Evolutionary conservation across 441 rosid species (phyloP), one percentile per base, ranked within the genome.

Genomic region (Manihot esculenta): DNA sequence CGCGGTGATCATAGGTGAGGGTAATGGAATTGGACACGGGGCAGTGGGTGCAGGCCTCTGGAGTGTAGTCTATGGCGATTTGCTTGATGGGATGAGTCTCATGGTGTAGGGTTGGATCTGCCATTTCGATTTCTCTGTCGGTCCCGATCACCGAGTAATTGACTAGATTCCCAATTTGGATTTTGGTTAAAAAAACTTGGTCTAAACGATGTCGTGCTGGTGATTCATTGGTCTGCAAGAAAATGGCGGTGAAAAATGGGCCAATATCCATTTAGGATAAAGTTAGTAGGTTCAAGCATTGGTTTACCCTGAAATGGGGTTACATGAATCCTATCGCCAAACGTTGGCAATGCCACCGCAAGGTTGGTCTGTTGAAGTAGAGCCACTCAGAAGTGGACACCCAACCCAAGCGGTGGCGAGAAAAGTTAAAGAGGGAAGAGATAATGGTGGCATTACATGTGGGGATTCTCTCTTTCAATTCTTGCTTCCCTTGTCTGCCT

Each of bases 31-130:
- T 85, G 60, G 85, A 53, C 30, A 71, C 73, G 7, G 84, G 72
- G 73, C 88, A 85, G 71, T 84, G 85, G 44, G 64, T 58, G 80
- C 88, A 85, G 17, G 83, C 88, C 72, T 84, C 89, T n/a, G 89
- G 85, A 11, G 89, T 84, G 72, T 79, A 87, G 78, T 87, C 87
- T 64, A 81, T 64, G 75, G 83, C 84, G 45, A 87, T 82, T 68
- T 85, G 76, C 63, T 85, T 83, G 72, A 85, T 76, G 73, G 81
- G 84, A 62, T 66, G 83, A 61, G 82, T 81, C 75, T 81, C 77
- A 35, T 77, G 76, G 68, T 74, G 80, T 59, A 79, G 77, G 0
- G 73, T 72, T 18, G 81, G 84, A 77, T 82, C 85, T 42, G 83
- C 81, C 89, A 84, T 84, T 74, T n/a, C 24, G 27, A 10, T 38